A percentile compares a stretch with the other conserved stretches of the same genome.
phyloP scores from a whole-genome alignment of 352 stramenopile species.

The Blastocystis sp. region DNA sequence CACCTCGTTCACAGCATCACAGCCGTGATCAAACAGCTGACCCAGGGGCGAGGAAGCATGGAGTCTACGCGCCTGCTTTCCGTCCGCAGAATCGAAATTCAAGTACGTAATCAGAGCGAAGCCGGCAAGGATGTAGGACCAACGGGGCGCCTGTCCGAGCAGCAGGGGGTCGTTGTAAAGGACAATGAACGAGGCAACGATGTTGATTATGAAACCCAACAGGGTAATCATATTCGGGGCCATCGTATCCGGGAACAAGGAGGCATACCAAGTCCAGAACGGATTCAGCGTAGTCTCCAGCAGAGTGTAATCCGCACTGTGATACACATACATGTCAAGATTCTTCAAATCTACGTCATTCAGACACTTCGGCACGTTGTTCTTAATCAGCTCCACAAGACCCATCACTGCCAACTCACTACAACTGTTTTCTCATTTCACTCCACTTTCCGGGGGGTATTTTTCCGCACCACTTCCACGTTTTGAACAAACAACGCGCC shows the following conservation, averaged over 20 bases:
- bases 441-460: not conserved
- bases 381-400: conserved; percentile 10
- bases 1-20: conserved; percentile 68
- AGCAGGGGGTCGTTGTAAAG: conserved; percentile 52
- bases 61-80: conserved; percentile 93
- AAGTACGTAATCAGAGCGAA: conserved; percentile 81
- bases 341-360: conserved; percentile 47
- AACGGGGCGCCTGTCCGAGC: conserved; percentile 20
- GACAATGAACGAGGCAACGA: conserved; percentile 35
- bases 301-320: conserved; percentile 57
- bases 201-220: conserved; percentile 43
- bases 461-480: not conserved
- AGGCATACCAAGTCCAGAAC: conserved; percentile 59
- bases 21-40: conserved; percentile 95
- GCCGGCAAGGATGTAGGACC: conserved; percentile 43
- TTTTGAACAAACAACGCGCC: conserved; percentile 11
- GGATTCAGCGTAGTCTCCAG: conserved; percentile 57
- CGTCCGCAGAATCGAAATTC: conserved; percentile 96
- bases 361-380: conserved; percentile 60
- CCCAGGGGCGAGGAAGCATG: conserved; percentile 88
- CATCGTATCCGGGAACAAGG: conserved; percentile 53
- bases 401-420: not conserved
- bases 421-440: not conserved
- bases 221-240: conserved; percentile 69
- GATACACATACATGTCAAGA: conserved; percentile 67